Conservation (phyloP, 768 basidiomycete species). For the Grammothele lineata region DNA sequence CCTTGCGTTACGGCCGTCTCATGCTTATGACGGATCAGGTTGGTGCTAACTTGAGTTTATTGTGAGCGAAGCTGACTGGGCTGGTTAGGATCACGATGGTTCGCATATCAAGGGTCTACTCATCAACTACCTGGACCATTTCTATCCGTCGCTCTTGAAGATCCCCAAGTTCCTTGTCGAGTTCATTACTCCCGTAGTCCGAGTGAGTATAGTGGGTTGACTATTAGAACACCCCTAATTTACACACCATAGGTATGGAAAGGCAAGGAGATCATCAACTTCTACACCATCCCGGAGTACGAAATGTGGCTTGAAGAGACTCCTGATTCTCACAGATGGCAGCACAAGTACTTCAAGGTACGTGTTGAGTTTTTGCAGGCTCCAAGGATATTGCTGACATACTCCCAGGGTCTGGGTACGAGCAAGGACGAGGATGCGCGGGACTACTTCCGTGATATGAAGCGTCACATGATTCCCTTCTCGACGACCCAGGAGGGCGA, state of each 20-base stretch:
- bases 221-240: not conserved
- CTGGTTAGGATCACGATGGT: constrained; percentile 89
- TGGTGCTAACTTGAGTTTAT: constrained; percentile 16
- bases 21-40: constrained; percentile 99
- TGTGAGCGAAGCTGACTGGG: no score
- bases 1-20: constrained; percentile 85
- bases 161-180: constrained; percentile 92
- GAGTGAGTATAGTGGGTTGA: constrained; percentile 45
- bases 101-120: constrained; percentile 99
- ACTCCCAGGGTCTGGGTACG: constrained; percentile 85
- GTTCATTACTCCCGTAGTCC: constrained; percentile 97
- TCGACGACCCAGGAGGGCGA: constrained; percentile 77
- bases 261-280: constrained; percentile 73
- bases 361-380: constrained; percentile 8
- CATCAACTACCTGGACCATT: constrained; percentile 97
- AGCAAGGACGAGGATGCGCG: constrained; percentile 86
- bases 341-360: constrained; percentile 96
- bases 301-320: constrained; percentile 87
- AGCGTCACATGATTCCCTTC: constrained; percentile 94
- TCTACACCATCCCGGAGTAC: constrained; percentile 97
- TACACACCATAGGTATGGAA: constrained; percentile 55
- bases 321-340: constrained; percentile 76
- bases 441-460: constrained; percentile 89
- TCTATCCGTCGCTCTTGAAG: constrained; percentile 90
- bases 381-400: not conserved